phyloP scores from a whole-genome alignment of 2,329 filamentous ascomycete species.

The Fulvia fulva region DNA sequence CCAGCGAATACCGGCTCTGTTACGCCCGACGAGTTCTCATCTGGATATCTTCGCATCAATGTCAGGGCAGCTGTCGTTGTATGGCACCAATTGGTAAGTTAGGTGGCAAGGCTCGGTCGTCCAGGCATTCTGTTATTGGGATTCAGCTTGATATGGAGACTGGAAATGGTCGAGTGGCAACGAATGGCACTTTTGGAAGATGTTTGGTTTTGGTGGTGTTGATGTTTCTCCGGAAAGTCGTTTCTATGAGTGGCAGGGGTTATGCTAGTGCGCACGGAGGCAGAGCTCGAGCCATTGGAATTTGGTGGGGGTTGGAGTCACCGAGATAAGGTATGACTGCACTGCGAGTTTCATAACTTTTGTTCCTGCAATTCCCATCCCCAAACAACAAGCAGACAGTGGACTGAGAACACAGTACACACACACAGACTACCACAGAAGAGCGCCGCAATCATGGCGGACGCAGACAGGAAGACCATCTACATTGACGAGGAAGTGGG shows the following conservation, averaged over 20 bases:
- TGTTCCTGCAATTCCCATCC: not conserved
- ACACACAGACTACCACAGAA: not conserved
- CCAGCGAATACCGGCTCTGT: no score
- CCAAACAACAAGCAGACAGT: not conserved
- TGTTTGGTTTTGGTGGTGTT: no score
- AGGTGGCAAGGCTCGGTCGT: no score
- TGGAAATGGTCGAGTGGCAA: no score
- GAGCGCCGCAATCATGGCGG: conserved; percentile 26
- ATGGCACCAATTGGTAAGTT: no score
- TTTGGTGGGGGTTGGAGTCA: not conserved
- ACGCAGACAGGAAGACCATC: conserved; percentile 43
- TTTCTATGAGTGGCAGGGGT: not conserved
- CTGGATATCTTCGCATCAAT: no score
- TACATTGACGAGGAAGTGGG: conserved; percentile 81
- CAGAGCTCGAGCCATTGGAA: not conserved
- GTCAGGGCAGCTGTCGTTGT: no score
- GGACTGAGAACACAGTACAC: not conserved
- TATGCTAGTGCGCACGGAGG: not conserved
- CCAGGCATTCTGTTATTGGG: no score
- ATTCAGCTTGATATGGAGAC: no score
- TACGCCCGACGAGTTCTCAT: no score
- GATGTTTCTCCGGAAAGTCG: no score
- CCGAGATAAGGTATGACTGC: not conserved
- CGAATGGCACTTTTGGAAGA: no score
- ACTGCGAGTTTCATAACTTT: not conserved